Conservation (phyloP, 176 grass and related monocot genomes). For the Bothriochloa decipiens region DNA sequence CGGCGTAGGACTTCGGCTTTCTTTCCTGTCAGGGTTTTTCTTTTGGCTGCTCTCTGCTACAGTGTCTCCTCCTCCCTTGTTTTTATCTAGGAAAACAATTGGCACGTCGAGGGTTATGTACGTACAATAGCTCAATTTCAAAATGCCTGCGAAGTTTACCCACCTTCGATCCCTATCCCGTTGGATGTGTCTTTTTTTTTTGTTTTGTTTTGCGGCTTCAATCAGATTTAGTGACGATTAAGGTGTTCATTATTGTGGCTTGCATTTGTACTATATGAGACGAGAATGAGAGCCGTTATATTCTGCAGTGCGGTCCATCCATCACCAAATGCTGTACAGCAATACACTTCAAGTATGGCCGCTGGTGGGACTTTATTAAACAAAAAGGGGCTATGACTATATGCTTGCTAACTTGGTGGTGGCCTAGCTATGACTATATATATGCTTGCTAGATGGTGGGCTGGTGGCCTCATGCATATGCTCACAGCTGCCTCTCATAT, state of each 20-base stretch:
- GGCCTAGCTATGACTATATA: too few species aligned
- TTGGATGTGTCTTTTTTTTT: neutral
- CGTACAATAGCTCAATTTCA: neutral
- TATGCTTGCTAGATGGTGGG: neutral
- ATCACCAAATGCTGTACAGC: neutral
- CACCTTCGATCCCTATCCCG: too few species aligned
- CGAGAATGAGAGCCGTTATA: neutral
- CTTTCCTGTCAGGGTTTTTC: slow-evolving; percentile 22
- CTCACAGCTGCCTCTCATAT: neutral
- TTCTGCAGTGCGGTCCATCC: neutral
- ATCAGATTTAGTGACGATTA: too few species aligned
- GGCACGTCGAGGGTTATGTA: too few species aligned
- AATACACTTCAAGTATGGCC: neutral
- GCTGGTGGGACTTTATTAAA: neutral
- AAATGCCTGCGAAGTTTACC: neutral
- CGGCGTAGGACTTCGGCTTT: slow-evolving; percentile 37
- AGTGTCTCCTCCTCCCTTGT: neutral
- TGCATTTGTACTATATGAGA: neutral
- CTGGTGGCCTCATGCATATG: neutral
- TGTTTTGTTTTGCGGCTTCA: neutral
- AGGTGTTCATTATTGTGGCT: neutral
- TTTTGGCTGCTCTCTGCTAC: slow-evolving; percentile 23
- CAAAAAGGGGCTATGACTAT: neutral
- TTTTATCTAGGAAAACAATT: slow-evolving; percentile 10
- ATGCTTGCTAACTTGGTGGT: neutral